Evolutionary conservation across 352 stramenopile species (phyloP), one percentile per base, ranked within the genome.

Genomic region (Phytophthora pluvialis): DNA sequence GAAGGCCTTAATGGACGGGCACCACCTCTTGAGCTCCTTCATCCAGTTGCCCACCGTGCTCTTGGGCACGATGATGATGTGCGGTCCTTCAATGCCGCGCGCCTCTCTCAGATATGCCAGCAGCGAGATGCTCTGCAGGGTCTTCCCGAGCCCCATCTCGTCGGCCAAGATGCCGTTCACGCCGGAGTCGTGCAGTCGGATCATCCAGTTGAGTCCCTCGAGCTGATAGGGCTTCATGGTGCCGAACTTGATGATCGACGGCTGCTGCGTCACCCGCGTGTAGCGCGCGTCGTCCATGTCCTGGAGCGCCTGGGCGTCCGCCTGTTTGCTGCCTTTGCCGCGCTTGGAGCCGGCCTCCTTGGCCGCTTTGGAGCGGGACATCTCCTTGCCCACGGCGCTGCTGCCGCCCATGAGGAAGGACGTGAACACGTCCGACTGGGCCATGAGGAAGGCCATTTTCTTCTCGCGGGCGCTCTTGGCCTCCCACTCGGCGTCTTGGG

Each of bases 1-100:
- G 58, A 98, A 84, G 5, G 97, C 94, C 12, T 90, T 88, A 62
- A 98, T 93, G 16, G 74, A 86, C 2, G 98, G 98, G 43, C 97
- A 93, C 97, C 97, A 99, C 56, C 97, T 91, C 80, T 98, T 89
- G 46, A 99, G 90, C 75, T 99, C 98, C 60, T 95, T 91, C 93
- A 99, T 97, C 98, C 98, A 99, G 75, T 99, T 99, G 38, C 96
- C 95, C 9, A 99, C 88, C 21, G 98, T 99, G 4, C 97, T 98
- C 50, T 99, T 97, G 3, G 98, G 98, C 7, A 98, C 97, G 36
- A 99, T 97, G 53, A 99, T 96, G n/a, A 99, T 91, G 73, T 99
- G 98, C 4, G 97, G 97, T 4, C 97, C 97, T 64, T 97, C 90
- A 5, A 99, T 98, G 31, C 80, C 86, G 26, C 90, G 75, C 32